Percentiles rank a stretch among this genome's conserved stretches.
Conservation (phyloP, 495 filamentous ascomycete genomes). For the Ascodesmis nigricans region DNA sequence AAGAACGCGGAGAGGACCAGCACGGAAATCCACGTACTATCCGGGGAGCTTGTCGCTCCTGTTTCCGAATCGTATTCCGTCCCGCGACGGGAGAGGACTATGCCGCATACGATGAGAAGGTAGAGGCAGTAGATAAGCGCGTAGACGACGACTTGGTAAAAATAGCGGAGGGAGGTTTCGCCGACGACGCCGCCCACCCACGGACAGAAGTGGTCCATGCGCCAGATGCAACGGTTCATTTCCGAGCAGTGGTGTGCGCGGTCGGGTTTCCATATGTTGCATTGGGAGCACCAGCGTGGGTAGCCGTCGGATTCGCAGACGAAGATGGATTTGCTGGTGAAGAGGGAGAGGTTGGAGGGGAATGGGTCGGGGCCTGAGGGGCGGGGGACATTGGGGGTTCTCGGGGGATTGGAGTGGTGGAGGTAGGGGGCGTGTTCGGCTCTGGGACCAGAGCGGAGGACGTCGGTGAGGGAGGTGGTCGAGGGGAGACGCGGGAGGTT, state of each 20-base stretch:
- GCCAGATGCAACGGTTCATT: constrained; percentile 53
- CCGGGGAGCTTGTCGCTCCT: constrained; percentile 15
- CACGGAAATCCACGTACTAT: constrained; percentile 24
- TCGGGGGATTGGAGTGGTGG: no score
- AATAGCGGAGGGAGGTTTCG: constrained; percentile 73
- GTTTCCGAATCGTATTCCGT: no score
- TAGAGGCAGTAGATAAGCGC: constrained; percentile 43
- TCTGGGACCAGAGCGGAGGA: no score
- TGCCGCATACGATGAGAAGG: constrained; percentile 36
- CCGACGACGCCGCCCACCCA: constrained; percentile 83
- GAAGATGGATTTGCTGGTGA: constrained; percentile 59
- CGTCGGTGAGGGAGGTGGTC: no score
- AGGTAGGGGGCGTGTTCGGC: no score
- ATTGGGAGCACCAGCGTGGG: constrained; percentile 59
- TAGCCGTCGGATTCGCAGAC: constrained; percentile 57
- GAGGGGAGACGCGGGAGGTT: no score
- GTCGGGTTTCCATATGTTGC: constrained; percentile 65
- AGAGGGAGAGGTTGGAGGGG: no score
- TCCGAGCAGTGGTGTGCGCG: constrained; percentile 69
- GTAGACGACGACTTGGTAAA: constrained; percentile 64
- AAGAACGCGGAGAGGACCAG: constrained; percentile 41
- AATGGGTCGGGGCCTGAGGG: no score
- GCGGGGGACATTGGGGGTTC: no score
- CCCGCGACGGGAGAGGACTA: no score
- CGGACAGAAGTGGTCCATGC: constrained; percentile 90